Conservation (phyloP, 352 stramenopile genomes). For the Globisporangium splendens region DNA sequence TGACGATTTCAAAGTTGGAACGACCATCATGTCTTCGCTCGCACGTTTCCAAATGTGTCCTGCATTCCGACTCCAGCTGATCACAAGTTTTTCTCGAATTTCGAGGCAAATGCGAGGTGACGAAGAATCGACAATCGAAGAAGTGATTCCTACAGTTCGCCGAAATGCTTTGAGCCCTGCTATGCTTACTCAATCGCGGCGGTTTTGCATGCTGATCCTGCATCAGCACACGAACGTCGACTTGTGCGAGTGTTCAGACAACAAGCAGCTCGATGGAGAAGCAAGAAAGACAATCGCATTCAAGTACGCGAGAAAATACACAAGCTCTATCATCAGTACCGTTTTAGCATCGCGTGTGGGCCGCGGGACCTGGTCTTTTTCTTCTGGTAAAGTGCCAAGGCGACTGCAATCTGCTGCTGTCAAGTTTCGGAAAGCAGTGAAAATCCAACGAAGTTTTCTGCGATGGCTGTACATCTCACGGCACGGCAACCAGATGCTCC, state of each 20-base stretch:
- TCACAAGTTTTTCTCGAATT: neutral
- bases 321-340: neutral
- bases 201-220: conserved; percentile 1
- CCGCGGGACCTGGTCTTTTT: neutral
- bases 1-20: conserved; percentile 1
- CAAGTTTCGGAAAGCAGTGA: conserved; percentile 16
- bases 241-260: neutral
- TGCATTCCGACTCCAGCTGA: conserved; percentile 1
- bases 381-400: neutral
- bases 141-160: conserved; percentile 1
- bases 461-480: conserved; percentile 23
- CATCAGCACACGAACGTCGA: neutral
- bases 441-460: conserved; percentile 23
- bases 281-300: neutral
- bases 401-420: conserved; percentile 8
- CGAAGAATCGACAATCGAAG: neutral
- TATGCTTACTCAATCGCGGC: neutral
- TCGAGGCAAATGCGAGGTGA: neutral
- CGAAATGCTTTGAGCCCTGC: neutral
- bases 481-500: neutral
- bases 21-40: neutral
- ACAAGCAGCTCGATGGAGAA: neutral
- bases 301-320: conserved; percentile 1
- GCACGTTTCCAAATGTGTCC: conserved; percentile 4
- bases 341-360: neutral